Evolutionary conservation across 306 rosid genomes (phyloP), one percentile per base, ranked within the genome.

Genomic region (Elaeagnus macrophylla): DNA sequence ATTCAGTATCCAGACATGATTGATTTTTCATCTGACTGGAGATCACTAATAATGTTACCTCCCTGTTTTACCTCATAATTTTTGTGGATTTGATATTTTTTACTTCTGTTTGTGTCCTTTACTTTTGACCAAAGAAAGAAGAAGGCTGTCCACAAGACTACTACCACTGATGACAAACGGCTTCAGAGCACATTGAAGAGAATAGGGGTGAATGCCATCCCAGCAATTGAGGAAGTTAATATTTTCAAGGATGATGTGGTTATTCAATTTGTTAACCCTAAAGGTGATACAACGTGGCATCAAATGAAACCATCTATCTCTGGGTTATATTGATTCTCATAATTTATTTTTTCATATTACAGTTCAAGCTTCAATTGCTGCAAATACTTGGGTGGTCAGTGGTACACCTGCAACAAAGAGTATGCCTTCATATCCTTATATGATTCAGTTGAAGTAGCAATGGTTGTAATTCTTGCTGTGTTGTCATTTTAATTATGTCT

Each of bases 281-380:
- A 89, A 79, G 97, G 97, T 89, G 66, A n/a, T n/a, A n/a, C n/a
- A n/a, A 41, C 36, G 37, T 18, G 17, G 50, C 0, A 25, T 42
- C 12, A 25, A 47, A 7, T n/a, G n/a, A 13, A 6, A 11, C 25
- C 42, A 10, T 59, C 7, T 9, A 51, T 7, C 9, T 50, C 11
- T 11, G 10, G 59, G 2, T 53, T 45, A 10, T 5, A 57, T 48
- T 6, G 45, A 18, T 36, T 45, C 51, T 35, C 10, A 14, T 56
- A 6, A n/a, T 20, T 37, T 54, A 12, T 39, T 61, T 57, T 12
- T 57, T n/a, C 16, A 3, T 42, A 47, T 73, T 72, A 32, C 89
- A 91, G 99, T 91, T 72, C 99, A 91, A 84, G 99, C 99, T 45
- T 91, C 96, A 10, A 84, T 84, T 71, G 96, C 95, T 75, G 96